Evolutionary conservation across 169 alveolate species (phyloP).

Genomic region (Eimeria mitis): DNA sequence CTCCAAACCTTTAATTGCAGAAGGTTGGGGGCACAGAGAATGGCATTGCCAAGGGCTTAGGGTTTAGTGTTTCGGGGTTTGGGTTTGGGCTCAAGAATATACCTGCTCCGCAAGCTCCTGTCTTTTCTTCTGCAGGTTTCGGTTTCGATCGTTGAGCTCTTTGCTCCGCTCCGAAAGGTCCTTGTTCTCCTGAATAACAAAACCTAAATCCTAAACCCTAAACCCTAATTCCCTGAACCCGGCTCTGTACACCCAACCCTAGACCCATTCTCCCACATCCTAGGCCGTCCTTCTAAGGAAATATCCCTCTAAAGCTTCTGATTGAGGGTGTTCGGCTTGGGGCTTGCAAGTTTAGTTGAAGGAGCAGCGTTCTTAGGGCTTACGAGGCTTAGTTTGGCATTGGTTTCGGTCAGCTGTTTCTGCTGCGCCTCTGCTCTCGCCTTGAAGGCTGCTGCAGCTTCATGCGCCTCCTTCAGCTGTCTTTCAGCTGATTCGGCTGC

Average conservation of each 20-base stretch:
- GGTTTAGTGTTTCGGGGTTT: background rate
- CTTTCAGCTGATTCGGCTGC: slow-evolving; percentile 18
- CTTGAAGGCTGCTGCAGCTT: slow-evolving; percentile 29
- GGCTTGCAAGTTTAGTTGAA: background rate
- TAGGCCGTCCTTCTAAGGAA: background rate
- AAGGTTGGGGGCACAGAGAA: background rate
- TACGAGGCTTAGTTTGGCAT: slow-evolving; percentile 27
- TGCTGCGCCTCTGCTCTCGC: slow-evolving; percentile 51
- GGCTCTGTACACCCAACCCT: background rate
- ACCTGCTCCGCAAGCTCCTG: slow-evolving; percentile 65
- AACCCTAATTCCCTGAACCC: background rate
- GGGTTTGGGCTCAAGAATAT: background rate
- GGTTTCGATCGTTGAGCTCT: slow-evolving; percentile 33
- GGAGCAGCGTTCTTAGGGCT: background rate
- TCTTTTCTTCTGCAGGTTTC: slow-evolving; percentile 22
- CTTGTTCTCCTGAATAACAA: slow-evolving; percentile 41
- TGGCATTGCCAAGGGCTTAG: background rate
- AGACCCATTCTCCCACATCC: background rate
- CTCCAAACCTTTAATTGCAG: background rate
- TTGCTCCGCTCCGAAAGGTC: slow-evolving; percentile 24
- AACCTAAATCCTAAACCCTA: background rate
- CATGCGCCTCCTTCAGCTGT: slow-evolving; percentile 12
- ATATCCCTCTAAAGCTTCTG: background rate
- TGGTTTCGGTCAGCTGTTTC: slow-evolving; percentile 31
- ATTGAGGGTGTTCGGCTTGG: background rate